A percentile compares a stretch with the other conserved stretches of the same genome.
Conservation (phyloP, 495 filamentous ascomycete species). For the Lasiosphaeria ovina region DNA sequence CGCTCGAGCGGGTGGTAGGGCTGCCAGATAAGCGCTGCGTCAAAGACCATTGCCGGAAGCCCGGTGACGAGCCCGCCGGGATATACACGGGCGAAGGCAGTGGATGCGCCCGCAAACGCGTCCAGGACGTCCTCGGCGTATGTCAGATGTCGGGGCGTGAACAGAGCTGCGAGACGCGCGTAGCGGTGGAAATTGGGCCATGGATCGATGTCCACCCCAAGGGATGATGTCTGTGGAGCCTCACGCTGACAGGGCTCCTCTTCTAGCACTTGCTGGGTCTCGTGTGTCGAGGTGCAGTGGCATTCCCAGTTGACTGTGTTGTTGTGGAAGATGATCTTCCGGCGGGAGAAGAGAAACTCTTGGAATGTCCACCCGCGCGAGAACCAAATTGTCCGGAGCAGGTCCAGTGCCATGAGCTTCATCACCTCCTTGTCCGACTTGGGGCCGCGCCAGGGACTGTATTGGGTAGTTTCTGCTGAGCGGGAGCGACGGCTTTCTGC, state of each 20-base stretch:
- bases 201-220: constrained; percentile 7
- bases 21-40: constrained; percentile 22
- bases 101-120: constrained; percentile 20
- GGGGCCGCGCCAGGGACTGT: constrained; percentile 2
- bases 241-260: background rate
- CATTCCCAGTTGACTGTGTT: constrained; percentile 23
- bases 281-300: constrained; percentile 15
- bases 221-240: background rate
- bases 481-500: background rate
- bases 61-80: constrained; percentile 20
- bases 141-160: constrained; percentile 12
- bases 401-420: constrained; percentile 8
- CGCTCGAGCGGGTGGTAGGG: constrained; percentile 9
- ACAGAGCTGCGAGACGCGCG: constrained; percentile 13
- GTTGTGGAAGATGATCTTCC: constrained; percentile 24
- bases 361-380: constrained; percentile 28
- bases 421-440: constrained; percentile 11
- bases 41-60: constrained; percentile 17
- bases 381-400: constrained; percentile 18
- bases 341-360: constrained; percentile 21
- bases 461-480: background rate
- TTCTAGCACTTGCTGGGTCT: constrained; percentile 3
- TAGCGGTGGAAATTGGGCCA: constrained; percentile 24
- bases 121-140: constrained; percentile 17
- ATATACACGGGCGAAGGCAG: constrained; percentile 7